Evolutionary conservation across 2,329 filamentous ascomycete genomes (phyloP).

Genomic region (Pseudophaeomoniella oleicola): DNA sequence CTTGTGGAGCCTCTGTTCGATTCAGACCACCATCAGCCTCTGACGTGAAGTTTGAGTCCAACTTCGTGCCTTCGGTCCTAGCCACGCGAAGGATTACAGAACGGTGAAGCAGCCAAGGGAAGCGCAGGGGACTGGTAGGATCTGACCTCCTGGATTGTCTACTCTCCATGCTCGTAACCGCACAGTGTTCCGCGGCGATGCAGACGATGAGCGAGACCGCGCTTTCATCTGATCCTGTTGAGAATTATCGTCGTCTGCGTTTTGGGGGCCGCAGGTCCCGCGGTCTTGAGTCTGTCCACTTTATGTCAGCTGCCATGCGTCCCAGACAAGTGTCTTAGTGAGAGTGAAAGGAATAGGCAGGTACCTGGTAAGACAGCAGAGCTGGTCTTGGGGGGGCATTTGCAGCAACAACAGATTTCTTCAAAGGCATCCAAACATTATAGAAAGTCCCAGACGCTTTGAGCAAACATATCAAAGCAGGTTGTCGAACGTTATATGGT

Average conservation of each 20-base stretch:
- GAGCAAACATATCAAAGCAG: too few relatives aligned
- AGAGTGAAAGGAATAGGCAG: too few relatives aligned
- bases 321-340: too few relatives aligned
- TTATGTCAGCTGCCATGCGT: too few relatives aligned
- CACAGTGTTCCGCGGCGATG: neutral
- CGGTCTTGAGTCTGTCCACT: too few relatives aligned
- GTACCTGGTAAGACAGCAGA: neutral
- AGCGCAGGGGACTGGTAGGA: neutral
- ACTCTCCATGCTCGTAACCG: conserved; percentile 1
- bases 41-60: too few relatives aligned
- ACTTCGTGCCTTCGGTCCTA: too few relatives aligned
- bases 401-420: neutral
- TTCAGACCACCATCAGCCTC: too few relatives aligned
- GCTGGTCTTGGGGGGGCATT: neutral
- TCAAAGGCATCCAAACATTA: neutral
- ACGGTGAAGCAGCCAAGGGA: neutral
- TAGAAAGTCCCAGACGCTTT: too few relatives aligned
- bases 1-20: neutral
- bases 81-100: neutral
- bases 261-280: too few relatives aligned
- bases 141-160: neutral
- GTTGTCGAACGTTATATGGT: too few relatives aligned
- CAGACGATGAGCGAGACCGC: conserved; percentile 1
- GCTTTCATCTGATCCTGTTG: neutral
- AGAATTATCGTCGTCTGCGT: too few relatives aligned